Base-by-base conservation (phyloP, 768 basidiomycete species). In the Auriculariales sp. region DNA sequence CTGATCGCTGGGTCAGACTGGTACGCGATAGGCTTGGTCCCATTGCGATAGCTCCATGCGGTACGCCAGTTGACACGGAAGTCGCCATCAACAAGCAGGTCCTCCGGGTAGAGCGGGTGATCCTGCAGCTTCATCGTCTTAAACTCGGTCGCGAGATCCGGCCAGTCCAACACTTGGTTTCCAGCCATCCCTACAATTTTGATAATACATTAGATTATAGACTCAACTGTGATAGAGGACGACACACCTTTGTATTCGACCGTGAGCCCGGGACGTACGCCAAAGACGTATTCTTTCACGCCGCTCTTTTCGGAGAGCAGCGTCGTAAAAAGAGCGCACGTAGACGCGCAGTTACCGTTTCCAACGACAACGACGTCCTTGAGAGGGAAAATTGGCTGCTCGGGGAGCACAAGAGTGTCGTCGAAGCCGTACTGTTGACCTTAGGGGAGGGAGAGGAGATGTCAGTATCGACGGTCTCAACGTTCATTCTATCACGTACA, bases 311-410 rank as follows among this genome's bases (percentile, higher is more conserved):
- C 79, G 46, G 69, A 66, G 77, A 81, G 78, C 49, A 78, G 58
- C 2, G 77, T 78, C 49, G 69, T 73, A 58, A 79, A 79, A 70
- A 78, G 71, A 1, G 78, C 74, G 53, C 79, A 79, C 1, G 79
- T 79, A 4, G 75, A 78, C 5, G 77, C 77, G 53, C 78, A 81
- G 45, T 55, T 51, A 10, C 55, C 58, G 35, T 59, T 60, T 3
- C 59, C 56, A 44, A 66, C 50, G 7, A 44, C 32, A 10, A 28
- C 30, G 10, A 54, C 58, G 42, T 49, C 71, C 73, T 62, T 63
- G n/a, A 70, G 62, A 55, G 66, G 62, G 51, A 75, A 73, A 3
- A 72, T 73, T 35, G 77, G 74, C 2, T 64, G 60, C 15, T 48
- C 58, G 3, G 75, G 75, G 32, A 76, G 62, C 4, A 60, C 51